phyloP scores from a whole-genome alignment of 352 stramenopile species.

The Chrysophaeum taylorii region DNA sequence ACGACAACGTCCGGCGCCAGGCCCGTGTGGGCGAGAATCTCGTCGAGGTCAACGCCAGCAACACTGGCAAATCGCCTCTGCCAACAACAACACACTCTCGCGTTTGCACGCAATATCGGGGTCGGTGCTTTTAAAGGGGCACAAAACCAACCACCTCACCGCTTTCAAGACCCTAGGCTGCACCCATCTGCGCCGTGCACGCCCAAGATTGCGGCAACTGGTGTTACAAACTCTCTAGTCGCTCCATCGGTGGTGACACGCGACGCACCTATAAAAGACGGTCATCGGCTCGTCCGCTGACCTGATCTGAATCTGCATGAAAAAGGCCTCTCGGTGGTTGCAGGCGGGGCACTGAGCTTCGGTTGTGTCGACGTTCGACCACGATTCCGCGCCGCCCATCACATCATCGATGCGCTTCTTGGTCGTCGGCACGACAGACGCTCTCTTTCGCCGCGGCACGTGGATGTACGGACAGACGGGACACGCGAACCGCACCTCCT shows the following conservation, averaged over 20 bases:
- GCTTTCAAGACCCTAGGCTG: no score
- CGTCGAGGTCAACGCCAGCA: no score
- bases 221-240: no score
- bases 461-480: conserved; percentile 58
- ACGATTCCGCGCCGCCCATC: conserved; percentile 87
- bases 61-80: no score
- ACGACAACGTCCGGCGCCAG: no score
- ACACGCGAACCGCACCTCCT: conserved; percentile 47
- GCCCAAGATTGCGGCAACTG: no score
- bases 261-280: conserved; percentile 98
- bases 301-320: conserved; percentile 99
- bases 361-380: conserved; percentile 97
- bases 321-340: conserved; percentile 91
- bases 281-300: conserved; percentile 89
- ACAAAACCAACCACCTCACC: no score
- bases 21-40: no score
- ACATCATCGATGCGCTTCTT: conserved; percentile 96
- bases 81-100: no score
- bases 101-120: no score
- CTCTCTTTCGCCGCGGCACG: conserved; percentile 37
- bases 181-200: no score
- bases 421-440: conserved; percentile 19
- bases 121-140: no score
- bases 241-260: conserved; percentile 91
- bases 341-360: conserved; percentile 81